Evolutionary conservation across 2,329 filamentous ascomycete species (phyloP).

Genomic region (Fusarium ambrosium): DNA sequence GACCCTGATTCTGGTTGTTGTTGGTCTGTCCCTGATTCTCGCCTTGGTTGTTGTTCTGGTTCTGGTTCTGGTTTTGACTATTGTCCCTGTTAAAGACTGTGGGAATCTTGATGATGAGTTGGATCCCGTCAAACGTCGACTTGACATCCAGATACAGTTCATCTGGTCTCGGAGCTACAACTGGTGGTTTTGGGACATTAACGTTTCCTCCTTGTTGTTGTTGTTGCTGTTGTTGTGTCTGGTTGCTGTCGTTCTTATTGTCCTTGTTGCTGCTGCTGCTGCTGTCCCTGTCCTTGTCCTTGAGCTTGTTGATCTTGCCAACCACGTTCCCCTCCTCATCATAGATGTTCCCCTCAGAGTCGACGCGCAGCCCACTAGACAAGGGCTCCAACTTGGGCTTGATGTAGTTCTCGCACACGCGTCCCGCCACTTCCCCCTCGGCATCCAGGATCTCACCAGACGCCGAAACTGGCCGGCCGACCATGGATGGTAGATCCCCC

Average conservation of each 20-base stretch:
- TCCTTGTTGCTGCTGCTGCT: not conserved
- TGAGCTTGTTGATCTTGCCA: constrained; percentile 70
- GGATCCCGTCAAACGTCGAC: constrained; percentile 69
- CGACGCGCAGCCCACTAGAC: constrained; percentile 67
- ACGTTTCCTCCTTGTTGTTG: not conserved
- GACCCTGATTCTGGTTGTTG: not conserved
- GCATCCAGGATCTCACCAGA: constrained; percentile 74
- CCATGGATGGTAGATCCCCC: constrained; percentile 68
- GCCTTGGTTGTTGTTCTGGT: constrained; percentile 8
- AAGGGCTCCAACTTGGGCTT: constrained; percentile 66
- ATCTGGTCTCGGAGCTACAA: constrained; percentile 52
- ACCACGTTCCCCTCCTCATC: constrained; percentile 70
- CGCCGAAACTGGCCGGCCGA: constrained; percentile 61
- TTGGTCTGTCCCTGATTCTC: not conserved
- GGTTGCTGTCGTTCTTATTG: not conserved
- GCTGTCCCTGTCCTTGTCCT: constrained; percentile 4
- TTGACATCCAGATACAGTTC: constrained; percentile 71
- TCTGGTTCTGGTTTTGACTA: not conserved
- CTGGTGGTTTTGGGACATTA: constrained; percentile 50
- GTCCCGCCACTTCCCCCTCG: constrained; percentile 84
- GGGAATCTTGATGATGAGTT: constrained; percentile 69
- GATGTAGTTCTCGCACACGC: constrained; percentile 71
- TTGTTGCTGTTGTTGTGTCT: not conserved
- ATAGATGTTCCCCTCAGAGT: constrained; percentile 69
- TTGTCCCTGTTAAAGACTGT: constrained; percentile 62